Conservation (phyloP, 2,329 filamentous ascomycete genomes). For the Ophiostoma sp. region DNA sequence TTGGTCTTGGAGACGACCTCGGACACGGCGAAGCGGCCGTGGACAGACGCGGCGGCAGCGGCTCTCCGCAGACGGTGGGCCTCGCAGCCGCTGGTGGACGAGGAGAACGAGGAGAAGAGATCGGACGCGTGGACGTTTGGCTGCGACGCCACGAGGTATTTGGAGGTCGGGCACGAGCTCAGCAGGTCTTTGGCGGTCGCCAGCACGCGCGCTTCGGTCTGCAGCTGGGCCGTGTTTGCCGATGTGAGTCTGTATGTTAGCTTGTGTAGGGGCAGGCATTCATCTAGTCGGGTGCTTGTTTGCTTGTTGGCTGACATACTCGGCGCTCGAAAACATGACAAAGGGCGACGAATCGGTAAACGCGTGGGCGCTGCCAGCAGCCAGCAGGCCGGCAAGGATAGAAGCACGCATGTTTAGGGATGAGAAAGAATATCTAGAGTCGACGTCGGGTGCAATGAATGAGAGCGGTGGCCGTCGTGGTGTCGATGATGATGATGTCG, state of each 20-base stretch:
- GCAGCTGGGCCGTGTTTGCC: conserved; percentile 42
- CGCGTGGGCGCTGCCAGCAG: conserved; percentile 58
- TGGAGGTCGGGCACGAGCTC: conserved; percentile 62
- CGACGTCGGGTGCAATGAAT: not conserved
- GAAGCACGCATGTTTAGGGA: conserved; percentile 51
- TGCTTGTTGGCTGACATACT: conserved; percentile 50
- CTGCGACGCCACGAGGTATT: conserved; percentile 74
- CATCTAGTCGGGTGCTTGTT: not conserved
- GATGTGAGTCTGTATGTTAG: conserved; percentile 32
- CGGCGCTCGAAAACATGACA: conserved; percentile 75
- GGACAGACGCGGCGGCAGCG: conserved; percentile 35
- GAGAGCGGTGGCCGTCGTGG: not conserved
- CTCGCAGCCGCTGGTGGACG: conserved; percentile 37
- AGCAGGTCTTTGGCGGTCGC: conserved; percentile 49
- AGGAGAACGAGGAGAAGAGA: conserved; percentile 45
- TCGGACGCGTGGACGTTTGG: conserved; percentile 67
- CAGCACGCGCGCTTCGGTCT: conserved; percentile 44
- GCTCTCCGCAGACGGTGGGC: conserved; percentile 49
- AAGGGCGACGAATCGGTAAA: conserved; percentile 87
- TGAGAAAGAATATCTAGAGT: not conserved
- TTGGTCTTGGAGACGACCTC: conserved; percentile 44
- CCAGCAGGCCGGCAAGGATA: conserved; percentile 46
- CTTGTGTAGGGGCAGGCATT: conserved; percentile 25
- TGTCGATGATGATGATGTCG: conserved; percentile 8
- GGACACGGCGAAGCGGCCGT: conserved; percentile 45